Evolutionary conservation across 2,329 filamentous ascomycete genomes (phyloP).

Genomic region (Venturia aucupariae): DNA sequence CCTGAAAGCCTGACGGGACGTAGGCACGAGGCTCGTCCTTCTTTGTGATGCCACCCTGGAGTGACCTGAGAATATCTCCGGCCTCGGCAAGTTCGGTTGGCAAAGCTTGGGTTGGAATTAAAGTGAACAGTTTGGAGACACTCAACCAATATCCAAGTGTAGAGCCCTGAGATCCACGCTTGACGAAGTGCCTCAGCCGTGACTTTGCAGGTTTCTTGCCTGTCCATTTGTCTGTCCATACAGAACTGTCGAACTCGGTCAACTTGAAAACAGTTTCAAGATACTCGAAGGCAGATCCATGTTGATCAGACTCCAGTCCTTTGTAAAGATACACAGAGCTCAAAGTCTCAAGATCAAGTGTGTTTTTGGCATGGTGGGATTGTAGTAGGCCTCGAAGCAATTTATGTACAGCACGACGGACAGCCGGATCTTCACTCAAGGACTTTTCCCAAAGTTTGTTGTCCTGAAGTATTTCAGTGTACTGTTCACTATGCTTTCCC

Average conservation of each 20-base stretch:
- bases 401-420: slow-evolving; percentile 49
- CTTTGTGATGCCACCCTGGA: slow-evolving; percentile 61
- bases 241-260: slow-evolving; percentile 53
- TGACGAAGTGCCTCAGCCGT: slow-evolving; percentile 62
- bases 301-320: slow-evolving; percentile 62
- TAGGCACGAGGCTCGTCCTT: slow-evolving; percentile 68
- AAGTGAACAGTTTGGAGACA: slow-evolving; percentile 51
- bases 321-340: slow-evolving; percentile 65
- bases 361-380: slow-evolving; percentile 32
- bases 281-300: slow-evolving; percentile 64
- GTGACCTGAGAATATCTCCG: slow-evolving; percentile 53
- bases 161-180: slow-evolving; percentile 76
- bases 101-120: slow-evolving; percentile 49
- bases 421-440: slow-evolving; percentile 45
- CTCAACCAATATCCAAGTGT: slow-evolving; percentile 63
- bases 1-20: slow-evolving; percentile 59
- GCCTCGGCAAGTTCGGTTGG: slow-evolving; percentile 44
- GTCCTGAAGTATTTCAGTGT: slow-evolving; percentile 57
- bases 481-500: slow-evolving; percentile 49
- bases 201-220: slow-evolving; percentile 48
- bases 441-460: slow-evolving; percentile 53
- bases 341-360: slow-evolving; percentile 39
- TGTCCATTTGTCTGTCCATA: slow-evolving; percentile 63
- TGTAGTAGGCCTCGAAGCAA: slow-evolving; percentile 38
- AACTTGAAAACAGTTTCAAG: slow-evolving; percentile 57